Evolutionary conservation across 257 asterid species (phyloP), one percentile per base, ranked within the genome.

Genomic region (Paraleonurus japonicus): DNA sequence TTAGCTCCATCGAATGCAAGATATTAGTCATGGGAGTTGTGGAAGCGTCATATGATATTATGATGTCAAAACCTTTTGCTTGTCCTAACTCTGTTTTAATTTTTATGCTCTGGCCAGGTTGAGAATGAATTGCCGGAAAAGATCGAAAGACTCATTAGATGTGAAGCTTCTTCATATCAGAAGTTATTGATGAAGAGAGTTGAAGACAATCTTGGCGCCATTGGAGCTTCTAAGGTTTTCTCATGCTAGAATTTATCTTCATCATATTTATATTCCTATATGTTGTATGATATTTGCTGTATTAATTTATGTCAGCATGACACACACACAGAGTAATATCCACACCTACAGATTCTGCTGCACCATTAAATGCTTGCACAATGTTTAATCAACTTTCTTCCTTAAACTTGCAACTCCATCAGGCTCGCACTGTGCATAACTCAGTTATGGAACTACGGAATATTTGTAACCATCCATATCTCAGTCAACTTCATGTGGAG

Each of bases 401-500:
- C 68, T 74, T 71, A 32, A 77, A 62, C 64, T 55, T 26, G 69
- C 61, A 58, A 55, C 61, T 73, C 73, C 28, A 54, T 77, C 84
- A 91, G 99, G 98, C 90, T 70, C 90, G 99, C 41, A 74, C 97
- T 20, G 96, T 95, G 81, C 99, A 95, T 79, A 95, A 95, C 81
- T 89, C 99, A 57, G 99, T 95, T 73, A 95, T 95, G 96, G 99
- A 95, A 87, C 90, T 92, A 10, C 92, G 99, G 55, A 95, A 95
- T 81, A 95, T 95, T 76, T 95, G 99, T 81, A 95, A 95, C 84
- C 99, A 95, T 79, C 99, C 99, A 6, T 95, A 92, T 80, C 98
- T 95, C 70, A 92, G 99, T 74, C 99, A 95, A 74, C 96, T 95
- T 74, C 99, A 95, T 78, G 98, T 89, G 71, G 99, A 95, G 68